A percentile compares a stretch with the other conserved stretches of the same genome.
Evolutionary conservation across 2,329 filamentous ascomycete genomes (phyloP).

Genomic region (Hypoxylon rubiginosum): DNA sequence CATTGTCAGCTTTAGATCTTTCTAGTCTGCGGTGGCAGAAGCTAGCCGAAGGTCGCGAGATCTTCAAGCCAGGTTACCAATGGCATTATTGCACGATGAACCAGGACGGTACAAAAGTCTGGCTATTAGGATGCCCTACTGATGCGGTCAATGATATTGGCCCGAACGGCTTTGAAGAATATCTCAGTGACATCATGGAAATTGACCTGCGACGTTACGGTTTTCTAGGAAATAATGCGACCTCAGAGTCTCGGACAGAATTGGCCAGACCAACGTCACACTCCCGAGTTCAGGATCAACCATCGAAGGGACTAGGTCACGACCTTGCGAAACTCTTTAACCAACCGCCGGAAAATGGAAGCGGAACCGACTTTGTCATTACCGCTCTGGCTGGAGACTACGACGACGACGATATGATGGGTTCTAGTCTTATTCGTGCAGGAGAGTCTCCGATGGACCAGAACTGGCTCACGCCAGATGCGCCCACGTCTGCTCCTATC

Average conservation of each 20-base stretch:
- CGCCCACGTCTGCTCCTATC: slow-evolving; percentile 82
- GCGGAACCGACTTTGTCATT: slow-evolving; percentile 90
- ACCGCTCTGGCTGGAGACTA: slow-evolving; percentile 87
- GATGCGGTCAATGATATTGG: slow-evolving; percentile 77
- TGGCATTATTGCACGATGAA: slow-evolving; percentile 99
- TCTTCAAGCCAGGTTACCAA: slow-evolving; percentile 91
- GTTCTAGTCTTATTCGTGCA: slow-evolving; percentile 63
- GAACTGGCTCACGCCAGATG: slow-evolving; percentile 72
- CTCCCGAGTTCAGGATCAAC: slow-evolving; percentile 63
- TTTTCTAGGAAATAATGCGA: slow-evolving; percentile 83
- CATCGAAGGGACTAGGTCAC: slow-evolving; percentile 79
- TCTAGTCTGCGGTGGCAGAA: slow-evolving; percentile 93
- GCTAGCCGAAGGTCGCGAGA: slow-evolving; percentile 91
- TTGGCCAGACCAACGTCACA: slow-evolving; percentile 63
- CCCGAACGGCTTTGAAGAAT: slow-evolving; percentile 84
- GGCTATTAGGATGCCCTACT: slow-evolving; percentile 92
- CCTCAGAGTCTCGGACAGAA: slow-evolving; percentile 66
- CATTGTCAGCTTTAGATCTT: slow-evolving; percentile 88
- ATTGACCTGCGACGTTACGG: slow-evolving; percentile 94
- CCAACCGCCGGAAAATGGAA: slow-evolving; percentile 83
- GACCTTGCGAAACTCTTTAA: slow-evolving; percentile 92
- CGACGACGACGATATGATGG: slow-evolving; percentile 74
- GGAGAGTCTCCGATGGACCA: slow-evolving; percentile 60
- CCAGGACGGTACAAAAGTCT: slow-evolving; percentile 93
- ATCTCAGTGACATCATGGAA: slow-evolving; percentile 92